Evolutionary conservation across 2,329 filamentous ascomycete genomes (phyloP).

Genomic region (Cladobotryum protrusum): DNA sequence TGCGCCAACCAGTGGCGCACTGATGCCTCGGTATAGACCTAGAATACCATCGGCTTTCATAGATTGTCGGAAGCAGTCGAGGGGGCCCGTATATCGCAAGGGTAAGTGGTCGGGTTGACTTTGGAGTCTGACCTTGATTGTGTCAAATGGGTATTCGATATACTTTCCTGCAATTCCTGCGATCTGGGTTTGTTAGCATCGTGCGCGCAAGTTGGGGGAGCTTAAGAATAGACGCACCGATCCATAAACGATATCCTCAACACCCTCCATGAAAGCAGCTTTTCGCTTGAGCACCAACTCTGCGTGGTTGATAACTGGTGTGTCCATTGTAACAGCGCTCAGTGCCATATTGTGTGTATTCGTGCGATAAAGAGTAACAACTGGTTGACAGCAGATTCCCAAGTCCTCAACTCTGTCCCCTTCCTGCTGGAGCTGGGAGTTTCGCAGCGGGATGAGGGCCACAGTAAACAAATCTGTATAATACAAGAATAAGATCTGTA

Average conservation of each 20-base stretch:
- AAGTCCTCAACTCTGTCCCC: constrained; percentile 10
- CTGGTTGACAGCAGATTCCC: background rate
- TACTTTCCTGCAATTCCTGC: constrained; percentile 90
- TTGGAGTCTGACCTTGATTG: constrained; percentile 93
- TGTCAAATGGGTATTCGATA: constrained; percentile 98
- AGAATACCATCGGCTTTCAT: constrained; percentile 70
- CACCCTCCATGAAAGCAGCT: constrained; percentile 53
- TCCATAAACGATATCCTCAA: constrained; percentile 85
- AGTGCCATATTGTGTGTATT: constrained; percentile 14
- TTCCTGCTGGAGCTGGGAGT: constrained; percentile 11
- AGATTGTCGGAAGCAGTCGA: constrained; percentile 91
- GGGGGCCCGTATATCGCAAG: constrained; percentile 73
- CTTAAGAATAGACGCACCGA: constrained; percentile 51
- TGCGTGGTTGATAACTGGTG: constrained; percentile 14
- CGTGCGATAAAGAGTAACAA: background rate
- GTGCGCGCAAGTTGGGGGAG: too few species aligned
- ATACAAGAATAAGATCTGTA: too few species aligned
- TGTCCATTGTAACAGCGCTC: constrained; percentile 11
- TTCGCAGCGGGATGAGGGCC: constrained; percentile 11
- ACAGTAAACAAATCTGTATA: background rate
- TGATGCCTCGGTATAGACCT: constrained; percentile 87
- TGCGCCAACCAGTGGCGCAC: constrained; percentile 81
- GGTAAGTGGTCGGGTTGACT: constrained; percentile 85
- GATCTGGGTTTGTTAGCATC: constrained; percentile 38
- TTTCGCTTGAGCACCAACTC: constrained; percentile 28